These are phyloP conservation scores for Aspergillus amoenus DNA, from an alignment of 2,329 filamentous ascomycete species.

Conservation along the genomic window DNA sequence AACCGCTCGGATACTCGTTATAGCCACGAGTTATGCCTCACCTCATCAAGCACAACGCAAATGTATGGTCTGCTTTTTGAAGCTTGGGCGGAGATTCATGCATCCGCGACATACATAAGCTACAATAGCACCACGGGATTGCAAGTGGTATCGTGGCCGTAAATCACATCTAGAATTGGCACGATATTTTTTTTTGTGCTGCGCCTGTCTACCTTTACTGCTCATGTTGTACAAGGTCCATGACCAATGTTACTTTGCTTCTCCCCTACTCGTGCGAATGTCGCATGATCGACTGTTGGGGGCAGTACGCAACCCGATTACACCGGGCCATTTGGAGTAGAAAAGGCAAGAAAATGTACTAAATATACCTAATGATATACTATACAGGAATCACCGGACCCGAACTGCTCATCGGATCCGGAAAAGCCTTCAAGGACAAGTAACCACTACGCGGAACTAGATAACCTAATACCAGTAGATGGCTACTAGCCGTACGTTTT, in stretches of 20 bases:
- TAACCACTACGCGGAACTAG: too few relatives aligned
- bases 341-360: too few relatives aligned
- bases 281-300: neutral
- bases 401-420: conserved; percentile 68
- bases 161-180: neutral
- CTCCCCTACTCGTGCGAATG: neutral
- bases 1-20: neutral
- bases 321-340: too few relatives aligned
- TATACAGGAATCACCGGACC: conserved; percentile 65
- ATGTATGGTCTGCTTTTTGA: neutral
- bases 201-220: neutral
- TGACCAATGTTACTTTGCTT: neutral
- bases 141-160: neutral
- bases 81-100: neutral
- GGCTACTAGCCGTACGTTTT: too few relatives aligned
- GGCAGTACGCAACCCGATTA: neutral
- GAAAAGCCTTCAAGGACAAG: conserved; percentile 56
- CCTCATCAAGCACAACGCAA: neutral
- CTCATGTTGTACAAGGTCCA: neutral
- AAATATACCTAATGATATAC: too few relatives aligned
- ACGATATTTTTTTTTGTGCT: neutral
- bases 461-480: too few relatives aligned
- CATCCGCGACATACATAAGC: neutral
- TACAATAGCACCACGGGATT: neutral
- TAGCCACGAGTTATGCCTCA: neutral